phyloP scores from a whole-genome alignment of 2,329 filamentous ascomycete species.

The Epichloe brachyelytri region DNA sequence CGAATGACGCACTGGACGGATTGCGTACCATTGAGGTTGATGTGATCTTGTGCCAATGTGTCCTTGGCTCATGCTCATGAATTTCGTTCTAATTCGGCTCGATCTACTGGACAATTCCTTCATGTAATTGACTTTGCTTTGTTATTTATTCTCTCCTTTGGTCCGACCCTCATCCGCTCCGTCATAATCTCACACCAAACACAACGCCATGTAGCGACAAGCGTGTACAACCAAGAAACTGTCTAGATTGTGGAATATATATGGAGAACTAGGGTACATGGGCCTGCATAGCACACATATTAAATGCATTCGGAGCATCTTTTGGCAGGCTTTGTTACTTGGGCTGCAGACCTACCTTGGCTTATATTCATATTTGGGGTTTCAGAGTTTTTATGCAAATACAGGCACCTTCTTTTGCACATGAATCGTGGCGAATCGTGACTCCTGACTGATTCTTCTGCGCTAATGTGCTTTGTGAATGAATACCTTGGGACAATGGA shows the following conservation, averaged over 20 bases:
- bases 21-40: background rate
- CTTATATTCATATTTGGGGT: background rate
- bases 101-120: background rate
- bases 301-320: background rate
- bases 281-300: background rate
- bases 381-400: background rate
- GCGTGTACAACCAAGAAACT: background rate
- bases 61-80: background rate
- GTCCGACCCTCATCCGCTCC: background rate
- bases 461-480: background rate
- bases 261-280: background rate
- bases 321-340: background rate
- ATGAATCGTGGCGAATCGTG: background rate
- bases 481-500: no score
- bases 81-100: background rate
- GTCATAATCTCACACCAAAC: no score
- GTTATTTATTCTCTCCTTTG: background rate
- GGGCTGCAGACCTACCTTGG: background rate
- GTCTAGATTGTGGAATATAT: background rate
- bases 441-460: no score
- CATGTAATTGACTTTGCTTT: background rate
- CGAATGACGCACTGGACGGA: background rate
- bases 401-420: background rate
- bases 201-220: background rate
- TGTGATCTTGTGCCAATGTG: background rate